Base-by-base conservation (phyloP, 495 filamentous ascomycete genomes). In the Hyaloscypha variabilis region DNA sequence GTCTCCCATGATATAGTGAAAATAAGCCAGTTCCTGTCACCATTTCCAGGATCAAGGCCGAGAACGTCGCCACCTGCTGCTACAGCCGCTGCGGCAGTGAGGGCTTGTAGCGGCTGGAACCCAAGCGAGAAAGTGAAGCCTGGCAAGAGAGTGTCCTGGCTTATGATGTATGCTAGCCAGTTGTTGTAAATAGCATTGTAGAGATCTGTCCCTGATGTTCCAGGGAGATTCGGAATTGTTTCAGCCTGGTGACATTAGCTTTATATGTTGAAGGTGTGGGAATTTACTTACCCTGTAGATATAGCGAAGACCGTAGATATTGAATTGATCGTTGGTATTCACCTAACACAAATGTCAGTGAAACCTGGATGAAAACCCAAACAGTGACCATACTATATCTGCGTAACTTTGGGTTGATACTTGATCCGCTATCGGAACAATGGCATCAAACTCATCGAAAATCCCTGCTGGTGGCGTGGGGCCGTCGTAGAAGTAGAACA, bases 401-500 rank as follows among this genome's bases (percentile, higher is more conserved):
- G 29, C 8, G 34, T 56, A 67, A 8, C 10, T 8, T 29, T 56
- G 58, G 2, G n/a, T 28, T 21, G 29, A 46, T 3, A 31, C 39
- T 21, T 23, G 25, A 28, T 67, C 59, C 5, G 25, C 51, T 2
- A 57, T 13, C 13, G 21, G n/a, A 19, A 31, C 23, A 25, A 67
- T 62, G 49, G 51, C 50, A 56, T 62, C 62, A 30, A 67, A 67
- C 24, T 42, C 28, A 58, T 67, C 64, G 25, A 67, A 67, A 3
- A 60, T 42, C 24, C 65, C 65, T 13, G 53, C 42, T 19, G 68
- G 66, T 6, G 68, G 65, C 17, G 36, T 61, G 8, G 67, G 51
- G 8, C 60, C 68, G 36, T 68, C 67, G 34, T 71, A 71, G 46
- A 71, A 71, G 30, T 55, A 66, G 56, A 68, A 71, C 17, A 71